Evolutionary conservation across 164 flowering plant genomes (phyloP), one percentile per base, ranked within the genome.

Genomic region (Stephania japonica): DNA sequence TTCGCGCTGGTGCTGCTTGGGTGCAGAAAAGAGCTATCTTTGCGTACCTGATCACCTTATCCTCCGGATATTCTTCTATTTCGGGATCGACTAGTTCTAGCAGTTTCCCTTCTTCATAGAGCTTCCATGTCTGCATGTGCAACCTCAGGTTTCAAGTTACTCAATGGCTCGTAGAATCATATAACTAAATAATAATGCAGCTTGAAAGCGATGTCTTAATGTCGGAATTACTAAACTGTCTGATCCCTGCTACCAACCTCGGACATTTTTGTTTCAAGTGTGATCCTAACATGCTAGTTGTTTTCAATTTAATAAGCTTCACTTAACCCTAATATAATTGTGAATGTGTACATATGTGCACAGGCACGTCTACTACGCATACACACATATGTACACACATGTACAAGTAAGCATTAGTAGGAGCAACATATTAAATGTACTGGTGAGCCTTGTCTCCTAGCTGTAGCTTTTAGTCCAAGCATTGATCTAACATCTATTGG

Each of bases 21-120:
- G 93, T 87, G 85, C 97, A 91, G 84, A 91, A 91, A 49, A 91
- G 81, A 10, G 91, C 97, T n/a, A 91, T 85, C 82, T 87, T 91
- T 41, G 89, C 83, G 81, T 81, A 87, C 73, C 90, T 84, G 53
- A 81, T 65, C 14, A 85, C 87, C 79, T 88, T 87, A 70, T 88
- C 89, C 75, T 85, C 85, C n/a, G 90, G 88, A 72, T 65, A 91
- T 43, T 80, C 84, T 68, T 72, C 83, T 67, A 90, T 70, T 41
- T 84, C 87, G 14, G 90, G 83, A 79, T 91, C 97, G 70, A 88
- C 91, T 42, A 91, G 75, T 71, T 90, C 92, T 73, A 84, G 68
- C 27, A 86, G 76, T 72, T 65, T 85, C 65, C 85, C 89, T 72
- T 86, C 90, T 81, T 87, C 84, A 49, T 86, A 75, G 12, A 91